phyloP scores from a whole-genome alignment of 257 asterid species.

The Fraxinus quadrangulata region DNA sequence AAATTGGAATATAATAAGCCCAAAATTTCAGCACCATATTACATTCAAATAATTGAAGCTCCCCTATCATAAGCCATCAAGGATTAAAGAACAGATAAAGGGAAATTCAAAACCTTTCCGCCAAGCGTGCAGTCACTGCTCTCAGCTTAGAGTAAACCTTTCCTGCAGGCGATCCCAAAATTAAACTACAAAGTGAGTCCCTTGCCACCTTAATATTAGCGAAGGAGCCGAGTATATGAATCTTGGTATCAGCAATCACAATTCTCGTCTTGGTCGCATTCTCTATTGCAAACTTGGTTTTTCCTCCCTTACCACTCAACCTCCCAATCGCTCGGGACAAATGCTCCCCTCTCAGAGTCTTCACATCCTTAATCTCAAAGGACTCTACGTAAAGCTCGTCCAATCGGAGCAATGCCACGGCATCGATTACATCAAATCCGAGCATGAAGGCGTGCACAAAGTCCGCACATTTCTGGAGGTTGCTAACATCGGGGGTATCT shows the following conservation, averaged over 20 bases:
- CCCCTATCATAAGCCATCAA: constrained; percentile 20
- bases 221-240: constrained; percentile 80
- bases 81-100: not conserved
- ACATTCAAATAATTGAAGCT: constrained; percentile 15
- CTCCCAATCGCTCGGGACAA: constrained; percentile 84
- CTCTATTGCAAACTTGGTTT: constrained; percentile 80
- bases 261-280: constrained; percentile 82
- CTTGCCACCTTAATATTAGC: constrained; percentile 78
- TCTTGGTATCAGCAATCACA: constrained; percentile 78
- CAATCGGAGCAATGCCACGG: constrained; percentile 69
- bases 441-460: constrained; percentile 90
- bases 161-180: constrained; percentile 89
- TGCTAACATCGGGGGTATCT: constrained; percentile 85
- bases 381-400: constrained; percentile 85
- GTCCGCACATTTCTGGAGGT: constrained; percentile 86
- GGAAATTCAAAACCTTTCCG: constrained; percentile 64
- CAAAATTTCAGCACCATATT: constrained; percentile 26
- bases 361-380: constrained; percentile 88
- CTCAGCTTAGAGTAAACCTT: constrained; percentile 89
- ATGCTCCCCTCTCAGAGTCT: constrained; percentile 83
- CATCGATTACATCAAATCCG: constrained; percentile 73
- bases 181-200: constrained; percentile 83
- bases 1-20: not conserved
- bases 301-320: constrained; percentile 90
- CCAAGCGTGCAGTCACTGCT: constrained; percentile 72